Base-by-base conservation (phyloP, 345 rosid genomes). In the Brassica incana region DNA sequence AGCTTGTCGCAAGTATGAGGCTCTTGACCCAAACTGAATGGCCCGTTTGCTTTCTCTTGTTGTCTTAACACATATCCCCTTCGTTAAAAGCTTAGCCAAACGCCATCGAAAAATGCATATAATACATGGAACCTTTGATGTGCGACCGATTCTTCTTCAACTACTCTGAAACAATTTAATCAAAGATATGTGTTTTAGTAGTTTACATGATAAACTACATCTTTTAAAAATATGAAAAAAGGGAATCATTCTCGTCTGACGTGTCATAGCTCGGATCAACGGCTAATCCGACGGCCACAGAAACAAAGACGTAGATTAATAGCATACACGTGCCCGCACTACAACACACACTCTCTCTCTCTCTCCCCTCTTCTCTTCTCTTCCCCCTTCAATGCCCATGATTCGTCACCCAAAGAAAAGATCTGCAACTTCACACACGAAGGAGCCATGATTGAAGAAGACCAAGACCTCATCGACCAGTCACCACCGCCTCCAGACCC, bases 371-470 rank as follows among this genome's bases (percentile, higher is more conserved):
- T 61, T 33, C 59, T 58, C 78, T 68, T 71, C 76, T 1, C 23
- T 20, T 20, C 23, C 27, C 40, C 35, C 16, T 65, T 50, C 67
- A 32, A 73, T 73, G 74, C 36, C 25, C 45, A 73, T 73, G 36
- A 30, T 67, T 79, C 83, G 79, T 74, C 76, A 50, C 75, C 76
- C 71, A 63, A 63, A 65, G 65, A 59, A 50, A 80, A 81, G 87
- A 86, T 90, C 88, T 86, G 84, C 79, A 74, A 38, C 64, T 71
- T 69, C 77, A 66, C 30, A 12, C 75, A 8, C 67, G 48, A 20
- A 20, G 52, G 63, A 80, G 77, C 30, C 83, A 89, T 90, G 95
- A 78, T 84, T 30, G 92, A 89, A 64, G 80, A 81, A 64, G 80
- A 81, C 27, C 80, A 61, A 74, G 67, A 36, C 81, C 65, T 85